Conservation (phyloP, 2,329 filamentous ascomycete genomes). For the Monosporascus sp. region DNA sequence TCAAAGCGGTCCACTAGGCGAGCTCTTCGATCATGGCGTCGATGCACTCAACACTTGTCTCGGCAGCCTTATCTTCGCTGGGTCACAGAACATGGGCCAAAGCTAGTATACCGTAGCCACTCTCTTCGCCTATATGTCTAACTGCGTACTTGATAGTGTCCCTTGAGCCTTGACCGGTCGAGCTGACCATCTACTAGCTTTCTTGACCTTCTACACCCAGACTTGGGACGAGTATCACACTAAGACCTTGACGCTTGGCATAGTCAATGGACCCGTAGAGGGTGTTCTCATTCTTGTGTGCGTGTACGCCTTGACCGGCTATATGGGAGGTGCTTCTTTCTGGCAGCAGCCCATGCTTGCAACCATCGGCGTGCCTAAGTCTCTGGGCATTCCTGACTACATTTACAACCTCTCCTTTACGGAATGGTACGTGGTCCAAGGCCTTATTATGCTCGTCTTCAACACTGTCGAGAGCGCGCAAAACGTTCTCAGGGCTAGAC, state of each 20-base stretch:
- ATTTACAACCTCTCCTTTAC: conserved; percentile 81
- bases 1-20: conserved; percentile 89
- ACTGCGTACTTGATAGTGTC: background rate
- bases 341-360: conserved; percentile 82
- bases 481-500: conserved; percentile 80
- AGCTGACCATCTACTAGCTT: conserved; percentile 45
- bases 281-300: conserved; percentile 79
- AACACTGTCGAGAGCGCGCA: conserved; percentile 76
- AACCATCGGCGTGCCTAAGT: conserved; percentile 62
- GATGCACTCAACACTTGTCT: conserved; percentile 96
- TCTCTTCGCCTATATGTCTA: conserved; percentile 69
- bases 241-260: conserved; percentile 84
- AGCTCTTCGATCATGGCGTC: conserved; percentile 96
- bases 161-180: conserved; percentile 6
- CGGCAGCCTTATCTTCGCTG: conserved; percentile 86
- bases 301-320: conserved; percentile 79
- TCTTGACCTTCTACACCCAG: conserved; percentile 96
- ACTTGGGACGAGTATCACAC: conserved; percentile 99
- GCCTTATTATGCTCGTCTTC: conserved; percentile 71
- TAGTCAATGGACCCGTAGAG: conserved; percentile 93
- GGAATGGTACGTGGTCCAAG: conserved; percentile 89
- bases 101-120: conserved; percentile 81
- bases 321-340: conserved; percentile 82
- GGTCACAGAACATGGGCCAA: conserved; percentile 88
- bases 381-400: conserved; percentile 58